These are phyloP conservation scores for Tetragonia tetragonoides DNA, from an alignment of 148 eudicot species.

Conservation along the genomic window DNA sequence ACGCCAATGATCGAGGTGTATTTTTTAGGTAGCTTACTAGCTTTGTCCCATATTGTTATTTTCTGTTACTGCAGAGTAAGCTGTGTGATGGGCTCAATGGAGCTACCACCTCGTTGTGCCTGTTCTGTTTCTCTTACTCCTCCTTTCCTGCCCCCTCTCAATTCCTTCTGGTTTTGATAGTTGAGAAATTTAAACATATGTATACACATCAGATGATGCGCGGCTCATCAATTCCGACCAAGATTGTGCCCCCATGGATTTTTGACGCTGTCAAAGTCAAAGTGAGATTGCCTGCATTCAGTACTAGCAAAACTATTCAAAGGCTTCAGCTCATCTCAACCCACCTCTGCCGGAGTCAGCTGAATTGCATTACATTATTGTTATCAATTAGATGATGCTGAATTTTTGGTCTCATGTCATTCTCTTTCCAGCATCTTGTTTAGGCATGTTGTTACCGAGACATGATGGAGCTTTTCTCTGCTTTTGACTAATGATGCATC, in stretches of 20 bases:
- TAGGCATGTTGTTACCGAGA: background rate
- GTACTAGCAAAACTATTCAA: background rate
- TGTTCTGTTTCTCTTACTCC: background rate
- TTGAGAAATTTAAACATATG: background rate
- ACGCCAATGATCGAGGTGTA: conserved; percentile 10
- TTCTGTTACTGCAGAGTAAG: conserved; percentile 7
- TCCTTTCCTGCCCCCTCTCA: background rate
- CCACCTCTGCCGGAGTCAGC: background rate
- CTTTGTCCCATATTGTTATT: conserved; percentile 2
- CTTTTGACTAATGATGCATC: too few species aligned
- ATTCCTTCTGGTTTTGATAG: background rate
- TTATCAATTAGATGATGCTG: background rate
- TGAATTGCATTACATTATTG: background rate
- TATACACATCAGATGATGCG: background rate
- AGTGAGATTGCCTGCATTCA: too few species aligned
- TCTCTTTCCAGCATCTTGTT: background rate
- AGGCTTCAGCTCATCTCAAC: conserved; percentile 5
- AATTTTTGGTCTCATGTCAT: background rate
- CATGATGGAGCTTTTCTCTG: background rate
- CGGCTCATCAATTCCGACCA: background rate
- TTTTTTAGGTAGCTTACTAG: background rate
- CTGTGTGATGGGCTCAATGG: background rate
- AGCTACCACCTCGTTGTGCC: background rate
- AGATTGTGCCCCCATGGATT: too few species aligned
- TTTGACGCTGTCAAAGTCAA: too few species aligned